Evolutionary conservation across 331 rosid genomes (phyloP).

Genomic region (Acacia concinna): DNA sequence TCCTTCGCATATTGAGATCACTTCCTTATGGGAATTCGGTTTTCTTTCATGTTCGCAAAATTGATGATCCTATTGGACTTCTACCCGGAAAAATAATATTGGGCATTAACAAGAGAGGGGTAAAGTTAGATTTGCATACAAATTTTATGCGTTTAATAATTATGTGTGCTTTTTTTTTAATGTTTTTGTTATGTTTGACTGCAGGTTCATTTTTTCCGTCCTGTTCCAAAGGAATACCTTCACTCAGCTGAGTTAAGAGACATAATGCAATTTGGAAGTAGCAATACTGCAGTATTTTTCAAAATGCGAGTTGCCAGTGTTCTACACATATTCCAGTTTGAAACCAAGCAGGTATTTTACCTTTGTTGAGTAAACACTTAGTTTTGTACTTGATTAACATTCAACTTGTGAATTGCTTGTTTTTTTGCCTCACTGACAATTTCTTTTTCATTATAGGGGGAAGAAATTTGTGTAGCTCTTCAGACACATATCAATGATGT

Average conservation of each 20-base stretch:
- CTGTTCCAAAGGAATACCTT: slow-evolving; percentile 96
- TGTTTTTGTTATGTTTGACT: slow-evolving; percentile 10
- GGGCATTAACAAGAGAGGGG: slow-evolving; percentile 98
- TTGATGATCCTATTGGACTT: slow-evolving; percentile 99
- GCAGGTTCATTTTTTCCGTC: slow-evolving; percentile 61
- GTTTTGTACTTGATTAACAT: slow-evolving; percentile 6
- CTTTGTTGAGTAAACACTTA: slow-evolving; percentile 9
- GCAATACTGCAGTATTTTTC: slow-evolving; percentile 96
- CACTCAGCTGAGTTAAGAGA: slow-evolving; percentile 99
- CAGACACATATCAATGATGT: slow-evolving; percentile 98
- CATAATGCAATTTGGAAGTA: slow-evolving; percentile 98
- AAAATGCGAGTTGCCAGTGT: slow-evolving; percentile 99
- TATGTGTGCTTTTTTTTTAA: slow-evolving; percentile 12
- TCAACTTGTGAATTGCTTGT: background rate
- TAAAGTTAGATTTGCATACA: slow-evolving; percentile 26
- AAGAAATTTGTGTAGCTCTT: slow-evolving; percentile 97
- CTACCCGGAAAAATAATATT: slow-evolving; percentile 86
- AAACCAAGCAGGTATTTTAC: slow-evolving; percentile 85
- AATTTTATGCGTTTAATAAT: background rate
- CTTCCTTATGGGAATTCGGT: slow-evolving; percentile 97
- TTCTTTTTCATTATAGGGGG: slow-evolving; percentile 61
- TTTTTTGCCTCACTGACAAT: slow-evolving; percentile 20
- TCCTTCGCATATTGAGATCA: slow-evolving; percentile 79
- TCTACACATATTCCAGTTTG: slow-evolving; percentile 95
- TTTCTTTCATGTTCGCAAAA: slow-evolving; percentile 93